Percentiles rank a stretch among this genome's conserved stretches.
Conservation (phyloP, 129 eudicot genomes). For the Calendula officinalis region DNA sequence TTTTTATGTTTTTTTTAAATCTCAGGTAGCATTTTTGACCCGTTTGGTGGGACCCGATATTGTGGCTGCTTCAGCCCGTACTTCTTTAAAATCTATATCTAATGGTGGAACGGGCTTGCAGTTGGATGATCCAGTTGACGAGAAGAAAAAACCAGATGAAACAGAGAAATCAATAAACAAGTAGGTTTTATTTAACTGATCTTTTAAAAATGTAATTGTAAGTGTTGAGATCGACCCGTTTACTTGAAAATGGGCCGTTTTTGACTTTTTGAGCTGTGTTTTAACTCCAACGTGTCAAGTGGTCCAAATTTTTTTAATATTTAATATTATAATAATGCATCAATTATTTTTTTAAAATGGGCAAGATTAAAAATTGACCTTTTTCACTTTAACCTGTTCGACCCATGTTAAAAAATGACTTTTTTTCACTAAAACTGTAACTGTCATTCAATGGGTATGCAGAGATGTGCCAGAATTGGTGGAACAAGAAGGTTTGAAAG, state of each 20-base stretch:
- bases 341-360: background rate
- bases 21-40: constrained; percentile 77
- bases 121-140: constrained; percentile 75
- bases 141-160: constrained; percentile 37
- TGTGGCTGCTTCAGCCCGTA: constrained; percentile 62
- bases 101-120: constrained; percentile 51
- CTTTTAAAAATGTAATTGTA: background rate
- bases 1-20: background rate
- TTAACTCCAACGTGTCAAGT: constrained; percentile 4
- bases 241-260: constrained; percentile 1
- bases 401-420: no score
- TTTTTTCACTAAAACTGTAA: background rate
- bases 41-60: constrained; percentile 72
- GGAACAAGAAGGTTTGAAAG: constrained; percentile 44
- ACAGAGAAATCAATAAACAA: constrained; percentile 50
- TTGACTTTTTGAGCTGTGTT: background rate
- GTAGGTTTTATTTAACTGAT: constrained; percentile 21
- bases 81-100: constrained; percentile 56
- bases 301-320: background rate
- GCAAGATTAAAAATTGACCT: background rate
- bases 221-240: background rate
- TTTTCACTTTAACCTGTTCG: no score
- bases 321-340: background rate
- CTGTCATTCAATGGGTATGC: constrained; percentile 35
- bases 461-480: constrained; percentile 41